Percentiles rank a stretch among this genome's conserved stretches.
Conservation (phyloP, 2,329 filamentous ascomycete species). For the Fusarium neocosmosporiellum region DNA sequence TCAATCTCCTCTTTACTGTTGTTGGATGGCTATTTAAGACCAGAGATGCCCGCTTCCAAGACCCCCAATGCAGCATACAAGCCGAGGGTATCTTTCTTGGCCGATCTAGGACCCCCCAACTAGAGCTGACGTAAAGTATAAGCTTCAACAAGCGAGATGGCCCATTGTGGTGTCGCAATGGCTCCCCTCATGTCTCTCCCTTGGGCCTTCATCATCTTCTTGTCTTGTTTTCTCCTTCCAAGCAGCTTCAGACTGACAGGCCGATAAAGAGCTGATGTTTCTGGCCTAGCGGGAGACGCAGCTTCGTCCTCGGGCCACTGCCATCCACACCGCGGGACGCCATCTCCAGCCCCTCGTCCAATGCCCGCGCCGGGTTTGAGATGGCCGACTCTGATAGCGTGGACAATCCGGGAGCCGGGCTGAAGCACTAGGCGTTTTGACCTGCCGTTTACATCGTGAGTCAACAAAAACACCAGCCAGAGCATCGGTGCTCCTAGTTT, state of each 20-base stretch:
- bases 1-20: background rate
- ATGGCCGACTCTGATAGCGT: background rate
- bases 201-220: background rate
- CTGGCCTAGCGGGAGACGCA: background rate
- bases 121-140: background rate
- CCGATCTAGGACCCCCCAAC: background rate
- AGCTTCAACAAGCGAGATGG: background rate
- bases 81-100: background rate
- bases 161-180: background rate
- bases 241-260: background rate
- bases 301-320: background rate
- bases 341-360: slow-evolving; percentile 4
- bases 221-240: background rate
- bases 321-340: slow-evolving; percentile 1
- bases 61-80: background rate
- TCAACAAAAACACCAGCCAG: background rate
- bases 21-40: background rate
- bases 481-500: background rate
- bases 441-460: background rate
- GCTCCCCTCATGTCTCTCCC: background rate
- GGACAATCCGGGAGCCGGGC: background rate
- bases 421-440: background rate
- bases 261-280: background rate
- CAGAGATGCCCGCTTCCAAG: background rate
- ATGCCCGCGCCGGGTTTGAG: background rate